A percentile compares a stretch with the other conserved stretches of the same genome.
phyloP scores from a whole-genome alignment of 73 alveolate genomes.

The Paramecium bursaria region DNA sequence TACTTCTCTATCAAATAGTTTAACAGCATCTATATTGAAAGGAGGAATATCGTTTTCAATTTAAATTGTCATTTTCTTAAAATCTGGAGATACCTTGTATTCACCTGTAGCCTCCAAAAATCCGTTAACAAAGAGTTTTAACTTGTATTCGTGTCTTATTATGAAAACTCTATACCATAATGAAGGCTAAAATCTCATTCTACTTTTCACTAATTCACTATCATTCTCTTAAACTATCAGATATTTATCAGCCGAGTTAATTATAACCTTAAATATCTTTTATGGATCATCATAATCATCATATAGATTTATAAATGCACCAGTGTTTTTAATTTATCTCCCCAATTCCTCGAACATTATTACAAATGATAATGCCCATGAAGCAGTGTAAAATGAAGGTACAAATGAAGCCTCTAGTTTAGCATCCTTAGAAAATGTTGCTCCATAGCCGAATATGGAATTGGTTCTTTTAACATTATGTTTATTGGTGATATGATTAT shows the following conservation, averaged over 20 bases:
- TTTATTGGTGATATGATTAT: slow-evolving; percentile 26
- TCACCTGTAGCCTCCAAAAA: background rate
- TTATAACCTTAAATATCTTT: background rate
- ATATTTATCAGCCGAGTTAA: background rate
- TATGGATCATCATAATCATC: slow-evolving; percentile 26
- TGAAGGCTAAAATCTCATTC: slow-evolving; percentile 17
- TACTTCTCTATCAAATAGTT: background rate
- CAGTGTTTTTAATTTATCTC: slow-evolving; percentile 24
- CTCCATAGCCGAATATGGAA: slow-evolving; percentile 36
- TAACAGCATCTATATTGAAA: slow-evolving; percentile 25
- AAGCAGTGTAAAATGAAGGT: slow-evolving; percentile 22
- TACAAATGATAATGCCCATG: slow-evolving; percentile 2
- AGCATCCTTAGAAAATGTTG: background rate
- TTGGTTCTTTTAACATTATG: background rate
- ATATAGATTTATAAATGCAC: background rate
- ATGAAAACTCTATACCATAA: slow-evolving; percentile 38
- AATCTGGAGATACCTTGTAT: background rate
- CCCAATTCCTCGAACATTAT: slow-evolving; percentile 50
- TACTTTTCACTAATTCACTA: background rate
- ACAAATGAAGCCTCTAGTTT: slow-evolving; percentile 28
- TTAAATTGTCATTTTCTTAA: slow-evolving; percentile 12
- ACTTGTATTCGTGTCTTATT: background rate
- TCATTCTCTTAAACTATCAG: background rate
- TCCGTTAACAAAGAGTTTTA: slow-evolving; percentile 38
- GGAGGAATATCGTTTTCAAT: slow-evolving; percentile 47